Percentiles rank a stretch among this genome's conserved stretches.
These are phyloP conservation scores for Dissophora globulifera DNA, from an alignment of 192 early-diverging fungal species.

Conservation along the genomic window DNA sequence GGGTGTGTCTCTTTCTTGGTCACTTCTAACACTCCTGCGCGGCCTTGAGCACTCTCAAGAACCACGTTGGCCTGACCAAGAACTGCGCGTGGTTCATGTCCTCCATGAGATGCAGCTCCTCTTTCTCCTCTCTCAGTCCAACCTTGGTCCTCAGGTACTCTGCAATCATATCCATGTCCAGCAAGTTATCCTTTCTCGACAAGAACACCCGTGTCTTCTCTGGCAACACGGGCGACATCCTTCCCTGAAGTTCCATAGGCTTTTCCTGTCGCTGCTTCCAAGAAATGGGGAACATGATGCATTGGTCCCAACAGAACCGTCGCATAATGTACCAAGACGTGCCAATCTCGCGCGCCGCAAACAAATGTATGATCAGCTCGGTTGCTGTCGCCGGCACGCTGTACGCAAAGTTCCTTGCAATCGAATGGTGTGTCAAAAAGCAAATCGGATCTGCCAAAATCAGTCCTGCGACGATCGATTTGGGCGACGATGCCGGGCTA, in stretches of 20 bases:
- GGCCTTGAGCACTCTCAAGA: slow-evolving; percentile 44
- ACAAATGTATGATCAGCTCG: slow-evolving; percentile 44
- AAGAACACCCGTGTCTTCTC: slow-evolving; percentile 43
- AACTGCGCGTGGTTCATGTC: slow-evolving; percentile 50
- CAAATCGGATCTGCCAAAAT: slow-evolving; percentile 76
- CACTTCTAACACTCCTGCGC: slow-evolving; percentile 44
- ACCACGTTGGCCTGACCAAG: slow-evolving; percentile 37
- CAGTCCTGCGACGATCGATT: slow-evolving; percentile 59
- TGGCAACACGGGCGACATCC: slow-evolving; percentile 38
- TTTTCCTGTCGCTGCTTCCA: slow-evolving; percentile 18
- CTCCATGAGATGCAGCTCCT: slow-evolving; percentile 39
- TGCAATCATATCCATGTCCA: slow-evolving; percentile 41
- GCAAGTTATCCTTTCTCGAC: slow-evolving; percentile 40
- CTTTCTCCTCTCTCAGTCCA: slow-evolving; percentile 32
- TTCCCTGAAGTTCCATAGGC: slow-evolving; percentile 7
- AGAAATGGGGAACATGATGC: slow-evolving; percentile 37
- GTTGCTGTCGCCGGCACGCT: slow-evolving; percentile 46
- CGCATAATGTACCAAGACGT: slow-evolving; percentile 54
- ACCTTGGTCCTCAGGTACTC: slow-evolving; percentile 24
- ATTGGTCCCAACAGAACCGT: slow-evolving; percentile 47
- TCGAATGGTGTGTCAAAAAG: slow-evolving; percentile 70
- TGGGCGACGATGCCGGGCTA: slow-evolving; percentile 39
- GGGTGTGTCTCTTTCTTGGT: background rate
- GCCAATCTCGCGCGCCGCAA: slow-evolving; percentile 47
- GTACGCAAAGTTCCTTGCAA: slow-evolving; percentile 71